Conservation (phyloP, 441 rosid species). For the Arabidopsis lyrata region DNA sequence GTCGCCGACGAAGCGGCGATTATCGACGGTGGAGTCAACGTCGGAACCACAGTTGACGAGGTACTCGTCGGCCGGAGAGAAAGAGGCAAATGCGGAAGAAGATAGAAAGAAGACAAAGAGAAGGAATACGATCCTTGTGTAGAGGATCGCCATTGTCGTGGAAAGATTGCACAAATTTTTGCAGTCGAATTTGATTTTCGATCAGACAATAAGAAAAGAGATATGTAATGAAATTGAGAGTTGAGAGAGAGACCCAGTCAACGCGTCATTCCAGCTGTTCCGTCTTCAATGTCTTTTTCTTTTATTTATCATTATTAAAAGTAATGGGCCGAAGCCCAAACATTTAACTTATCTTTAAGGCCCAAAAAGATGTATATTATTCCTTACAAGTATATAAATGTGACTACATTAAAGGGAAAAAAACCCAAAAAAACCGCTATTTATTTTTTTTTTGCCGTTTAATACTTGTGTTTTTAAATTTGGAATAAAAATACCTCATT, state of each 20-base stretch:
- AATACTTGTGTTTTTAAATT: too few species aligned
- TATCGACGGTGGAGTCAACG: slow-evolving; percentile 58
- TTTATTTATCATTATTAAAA: not conserved
- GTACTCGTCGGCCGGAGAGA: slow-evolving; percentile 67
- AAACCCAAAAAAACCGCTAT: too few species aligned
- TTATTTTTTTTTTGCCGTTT: too few species aligned
- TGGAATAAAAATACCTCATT: too few species aligned
- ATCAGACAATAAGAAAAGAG: not conserved
- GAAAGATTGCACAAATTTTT: slow-evolving; percentile 9
- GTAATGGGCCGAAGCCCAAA: not conserved
- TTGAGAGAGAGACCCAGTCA: slow-evolving; percentile 36
- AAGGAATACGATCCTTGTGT: slow-evolving; percentile 23
- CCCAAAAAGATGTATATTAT: not conserved
- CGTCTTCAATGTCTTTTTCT: not conserved
- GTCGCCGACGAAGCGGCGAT: slow-evolving; percentile 65
- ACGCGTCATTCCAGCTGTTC: slow-evolving; percentile 47
- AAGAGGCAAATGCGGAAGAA: slow-evolving; percentile 28
- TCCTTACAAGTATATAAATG: slow-evolving; percentile 27
- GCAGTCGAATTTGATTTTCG: slow-evolving; percentile 26
- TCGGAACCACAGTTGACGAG: slow-evolving; percentile 76
- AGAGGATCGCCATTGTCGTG: slow-evolving; percentile 36
- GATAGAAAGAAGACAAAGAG: slow-evolving; percentile 28
- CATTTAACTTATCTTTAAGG: not conserved
- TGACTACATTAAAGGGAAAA: slow-evolving; percentile 16
- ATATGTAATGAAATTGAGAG: not conserved